phyloP scores from a whole-genome alignment of 139 green algal genomes.

The Picochlorum costavermella region DNA sequence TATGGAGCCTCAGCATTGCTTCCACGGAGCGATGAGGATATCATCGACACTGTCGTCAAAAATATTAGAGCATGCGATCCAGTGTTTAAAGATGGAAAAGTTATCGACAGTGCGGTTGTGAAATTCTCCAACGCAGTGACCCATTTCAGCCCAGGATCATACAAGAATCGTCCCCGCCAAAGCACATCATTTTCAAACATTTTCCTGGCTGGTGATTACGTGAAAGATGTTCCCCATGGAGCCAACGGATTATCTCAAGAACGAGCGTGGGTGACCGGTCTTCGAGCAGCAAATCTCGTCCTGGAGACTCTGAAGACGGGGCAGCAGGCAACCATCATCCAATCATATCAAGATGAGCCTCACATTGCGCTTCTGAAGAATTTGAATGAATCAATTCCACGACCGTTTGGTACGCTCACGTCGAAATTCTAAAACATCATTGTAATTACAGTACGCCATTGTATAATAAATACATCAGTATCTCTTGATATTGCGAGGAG shows the following conservation, averaged over 20 bases:
- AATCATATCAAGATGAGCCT: slow-evolving; percentile 62
- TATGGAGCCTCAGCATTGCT: slow-evolving; percentile 72
- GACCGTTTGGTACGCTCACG: neutral
- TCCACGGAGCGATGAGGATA: slow-evolving; percentile 61
- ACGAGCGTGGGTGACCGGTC: slow-evolving; percentile 72
- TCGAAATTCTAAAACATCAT: neutral
- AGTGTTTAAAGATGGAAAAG: slow-evolving; percentile 41
- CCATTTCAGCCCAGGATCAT: slow-evolving; percentile 72
- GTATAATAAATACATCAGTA: slow-evolving; percentile 26
- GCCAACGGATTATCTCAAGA: slow-evolving; percentile 74
- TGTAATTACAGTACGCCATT: neutral
- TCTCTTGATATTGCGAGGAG: slow-evolving; percentile 55
- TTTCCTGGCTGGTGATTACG: slow-evolving; percentile 74
- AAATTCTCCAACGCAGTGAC: slow-evolving; percentile 72
- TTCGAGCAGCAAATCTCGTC: slow-evolving; percentile 71
- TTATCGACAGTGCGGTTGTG: slow-evolving; percentile 63
- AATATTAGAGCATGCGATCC: slow-evolving; percentile 66
- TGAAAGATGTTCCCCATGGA: slow-evolving; percentile 70
- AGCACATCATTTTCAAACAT: slow-evolving; percentile 61
- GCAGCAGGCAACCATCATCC: slow-evolving; percentile 25
- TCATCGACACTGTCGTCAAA: slow-evolving; percentile 53
- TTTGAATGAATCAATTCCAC: slow-evolving; percentile 11
- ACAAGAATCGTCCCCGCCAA: slow-evolving; percentile 53
- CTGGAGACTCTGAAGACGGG: slow-evolving; percentile 38
- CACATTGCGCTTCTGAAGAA: slow-evolving; percentile 60